Evolutionary conservation across 2,329 filamentous ascomycete species (phyloP).

Genomic region (Colletotrichum echinochloae): DNA sequence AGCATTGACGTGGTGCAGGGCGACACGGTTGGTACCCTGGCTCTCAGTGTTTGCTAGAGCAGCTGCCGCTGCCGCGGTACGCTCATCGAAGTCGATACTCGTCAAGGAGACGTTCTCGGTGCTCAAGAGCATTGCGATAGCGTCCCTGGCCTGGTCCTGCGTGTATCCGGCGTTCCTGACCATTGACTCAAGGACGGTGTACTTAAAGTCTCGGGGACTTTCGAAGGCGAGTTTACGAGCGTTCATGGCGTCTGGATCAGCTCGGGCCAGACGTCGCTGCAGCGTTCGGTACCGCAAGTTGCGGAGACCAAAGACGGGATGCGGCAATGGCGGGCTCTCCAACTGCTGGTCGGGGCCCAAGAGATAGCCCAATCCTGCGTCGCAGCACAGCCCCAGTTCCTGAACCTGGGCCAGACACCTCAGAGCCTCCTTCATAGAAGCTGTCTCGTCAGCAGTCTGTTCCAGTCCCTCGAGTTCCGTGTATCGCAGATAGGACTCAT

Average conservation of each 20-base stretch:
- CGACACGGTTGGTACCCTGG: constrained; percentile 37
- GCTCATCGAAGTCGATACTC: constrained; percentile 51
- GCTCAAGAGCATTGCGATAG: constrained; percentile 50
- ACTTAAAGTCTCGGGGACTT: constrained; percentile 48
- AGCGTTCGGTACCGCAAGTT: constrained; percentile 33
- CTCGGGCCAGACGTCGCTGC: constrained; percentile 22
- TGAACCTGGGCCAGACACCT: constrained; percentile 64
- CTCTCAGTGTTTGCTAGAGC: neutral
- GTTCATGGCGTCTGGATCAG: constrained; percentile 39
- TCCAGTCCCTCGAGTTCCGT: constrained; percentile 70
- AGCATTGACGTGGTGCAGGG: neutral
- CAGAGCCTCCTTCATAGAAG: constrained; percentile 71
- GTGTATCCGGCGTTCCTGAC: constrained; percentile 52
- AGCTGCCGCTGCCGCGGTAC: constrained; percentile 35
- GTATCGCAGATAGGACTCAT: constrained; percentile 69
- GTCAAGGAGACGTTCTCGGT: constrained; percentile 49
- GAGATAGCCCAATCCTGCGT: constrained; percentile 76
- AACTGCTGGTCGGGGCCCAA: constrained; percentile 68
- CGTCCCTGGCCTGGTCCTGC: constrained; percentile 48
- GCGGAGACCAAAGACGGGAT: constrained; percentile 51
- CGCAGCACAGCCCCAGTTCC: constrained; percentile 75
- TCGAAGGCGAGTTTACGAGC: constrained; percentile 43
- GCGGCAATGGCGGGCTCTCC: constrained; percentile 54
- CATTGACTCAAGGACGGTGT: constrained; percentile 52
- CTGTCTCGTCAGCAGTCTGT: constrained; percentile 71